A percentile compares a stretch with the other conserved stretches of the same genome.
phyloP scores from a whole-genome alignment of 208 protist genomes.

The Leishmania braziliensis region DNA sequence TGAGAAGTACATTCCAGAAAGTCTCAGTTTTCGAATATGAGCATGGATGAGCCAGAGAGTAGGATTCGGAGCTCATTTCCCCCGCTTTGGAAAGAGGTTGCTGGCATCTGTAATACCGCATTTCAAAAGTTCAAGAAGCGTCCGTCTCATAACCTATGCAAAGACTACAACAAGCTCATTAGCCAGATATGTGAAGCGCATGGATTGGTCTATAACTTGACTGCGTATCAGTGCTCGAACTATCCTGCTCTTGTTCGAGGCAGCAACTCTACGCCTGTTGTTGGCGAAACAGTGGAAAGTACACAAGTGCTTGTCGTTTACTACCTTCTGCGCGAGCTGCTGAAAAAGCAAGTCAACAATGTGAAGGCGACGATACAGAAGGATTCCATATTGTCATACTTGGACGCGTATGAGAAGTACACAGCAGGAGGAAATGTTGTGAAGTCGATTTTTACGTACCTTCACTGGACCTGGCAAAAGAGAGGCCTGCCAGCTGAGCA shows the following conservation, averaged over 20 bases:
- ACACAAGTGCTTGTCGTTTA: conserved; percentile 85
- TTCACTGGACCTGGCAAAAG: conserved; percentile 87
- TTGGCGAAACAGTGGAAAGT: conserved; percentile 57
- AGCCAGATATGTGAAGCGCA: conserved; percentile 46
- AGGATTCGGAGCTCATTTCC: conserved; percentile 28
- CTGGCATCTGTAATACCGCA: conserved; percentile 28
- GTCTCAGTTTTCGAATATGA: conserved; percentile 8
- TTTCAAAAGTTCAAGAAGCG: conserved; percentile 40
- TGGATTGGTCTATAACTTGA: conserved; percentile 57
- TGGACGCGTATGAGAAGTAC: conserved; percentile 71
- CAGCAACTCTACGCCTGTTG: conserved; percentile 45
- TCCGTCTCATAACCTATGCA: conserved; percentile 31
- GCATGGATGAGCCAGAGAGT: conserved; percentile 1
- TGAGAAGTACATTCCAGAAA: neutral
- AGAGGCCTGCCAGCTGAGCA: conserved; percentile 69
- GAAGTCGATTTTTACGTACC: conserved; percentile 75
- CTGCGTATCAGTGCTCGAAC: conserved; percentile 59
- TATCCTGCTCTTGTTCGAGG: conserved; percentile 70
- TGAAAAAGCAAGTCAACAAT: conserved; percentile 59
- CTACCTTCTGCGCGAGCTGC: conserved; percentile 72
- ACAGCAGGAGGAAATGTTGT: conserved; percentile 66
- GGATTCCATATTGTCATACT: conserved; percentile 44
- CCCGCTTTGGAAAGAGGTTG: conserved; percentile 43
- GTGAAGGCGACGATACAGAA: conserved; percentile 37
- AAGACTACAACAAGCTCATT: conserved; percentile 50